Evolutionary conservation across 768 basidiomycete species (phyloP).

Genomic region (Clathrus columnatus): DNA sequence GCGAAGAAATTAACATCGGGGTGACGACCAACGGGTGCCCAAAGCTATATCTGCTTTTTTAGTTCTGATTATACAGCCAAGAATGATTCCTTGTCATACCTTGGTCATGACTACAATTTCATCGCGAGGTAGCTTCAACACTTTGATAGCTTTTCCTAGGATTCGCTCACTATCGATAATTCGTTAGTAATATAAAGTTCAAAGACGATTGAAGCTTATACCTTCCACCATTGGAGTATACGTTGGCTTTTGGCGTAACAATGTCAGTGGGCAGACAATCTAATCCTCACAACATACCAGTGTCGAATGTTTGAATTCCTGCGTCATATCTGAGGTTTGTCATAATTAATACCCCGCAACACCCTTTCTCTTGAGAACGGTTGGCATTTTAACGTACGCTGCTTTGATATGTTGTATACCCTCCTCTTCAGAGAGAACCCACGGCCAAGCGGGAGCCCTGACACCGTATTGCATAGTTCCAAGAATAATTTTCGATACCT

Average conservation of each 20-base stretch:
- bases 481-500: slow-evolving; percentile 57
- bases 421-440: slow-evolving; percentile 42
- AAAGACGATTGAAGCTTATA: not conserved
- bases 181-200: not conserved
- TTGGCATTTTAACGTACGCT: slow-evolving; percentile 27
- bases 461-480: slow-evolving; percentile 59
- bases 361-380: no score
- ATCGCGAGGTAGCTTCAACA: slow-evolving; percentile 57
- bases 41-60: slow-evolving; percentile 18
- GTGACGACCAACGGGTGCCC: not conserved
- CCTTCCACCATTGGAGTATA: slow-evolving; percentile 49
- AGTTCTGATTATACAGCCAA: no score
- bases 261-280: not conserved
- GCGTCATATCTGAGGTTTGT: slow-evolving; percentile 3
- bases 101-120: slow-evolving; percentile 79
- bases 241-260: slow-evolving; percentile 23
- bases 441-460: slow-evolving; percentile 46
- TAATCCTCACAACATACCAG: slow-evolving; percentile 11
- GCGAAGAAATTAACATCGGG: not conserved
- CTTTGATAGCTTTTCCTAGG: slow-evolving; percentile 64
- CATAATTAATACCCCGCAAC: slow-evolving; percentile 3
- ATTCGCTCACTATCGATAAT: slow-evolving; percentile 39
- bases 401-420: slow-evolving; percentile 37
- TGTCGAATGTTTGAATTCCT: slow-evolving; percentile 24
- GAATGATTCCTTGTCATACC: no score